phyloP scores from a whole-genome alignment of 805 yeast species.

The Lachancea waltii region DNA sequence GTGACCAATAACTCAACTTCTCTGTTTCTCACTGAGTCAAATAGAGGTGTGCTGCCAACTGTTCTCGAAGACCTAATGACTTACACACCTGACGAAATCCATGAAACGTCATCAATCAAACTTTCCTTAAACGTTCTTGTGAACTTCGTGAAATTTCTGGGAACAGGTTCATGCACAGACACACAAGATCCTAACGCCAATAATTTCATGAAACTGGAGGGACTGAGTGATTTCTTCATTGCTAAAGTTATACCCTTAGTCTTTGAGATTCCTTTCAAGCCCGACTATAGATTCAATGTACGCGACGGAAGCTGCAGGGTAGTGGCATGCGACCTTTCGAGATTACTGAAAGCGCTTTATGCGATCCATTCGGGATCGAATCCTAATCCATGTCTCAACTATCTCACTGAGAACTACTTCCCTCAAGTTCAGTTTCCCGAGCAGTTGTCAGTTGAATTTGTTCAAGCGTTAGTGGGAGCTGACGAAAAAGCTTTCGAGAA shows the following conservation, averaged over 20 bases:
- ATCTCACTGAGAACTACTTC: constrained; percentile 45
- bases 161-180: constrained; percentile 63
- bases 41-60: constrained; percentile 51
- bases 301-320: constrained; percentile 76
- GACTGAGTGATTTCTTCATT: constrained; percentile 64
- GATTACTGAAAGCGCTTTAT: constrained; percentile 58
- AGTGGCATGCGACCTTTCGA: constrained; percentile 67
- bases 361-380: constrained; percentile 27
- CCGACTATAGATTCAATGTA: constrained; percentile 49
- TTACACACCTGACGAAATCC: constrained; percentile 50
- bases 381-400: constrained; percentile 34
- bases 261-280: constrained; percentile 76
- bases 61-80: constrained; percentile 59
- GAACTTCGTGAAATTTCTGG: constrained; percentile 56
- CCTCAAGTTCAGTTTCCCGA: constrained; percentile 53
- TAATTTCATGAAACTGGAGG: constrained; percentile 45
- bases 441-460: constrained; percentile 53
- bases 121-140: constrained; percentile 62
- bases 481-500: constrained; percentile 64
- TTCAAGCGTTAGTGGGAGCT: constrained; percentile 47
- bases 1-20: constrained; percentile 75
- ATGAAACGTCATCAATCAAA: constrained; percentile 62
- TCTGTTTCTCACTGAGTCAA: constrained; percentile 62
- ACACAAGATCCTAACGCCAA: constrained; percentile 47
- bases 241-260: constrained; percentile 59